These are phyloP conservation scores for Leccinum disarticulatum DNA, from an alignment of 768 basidiomycete genomes.

Conservation along the genomic window DNA sequence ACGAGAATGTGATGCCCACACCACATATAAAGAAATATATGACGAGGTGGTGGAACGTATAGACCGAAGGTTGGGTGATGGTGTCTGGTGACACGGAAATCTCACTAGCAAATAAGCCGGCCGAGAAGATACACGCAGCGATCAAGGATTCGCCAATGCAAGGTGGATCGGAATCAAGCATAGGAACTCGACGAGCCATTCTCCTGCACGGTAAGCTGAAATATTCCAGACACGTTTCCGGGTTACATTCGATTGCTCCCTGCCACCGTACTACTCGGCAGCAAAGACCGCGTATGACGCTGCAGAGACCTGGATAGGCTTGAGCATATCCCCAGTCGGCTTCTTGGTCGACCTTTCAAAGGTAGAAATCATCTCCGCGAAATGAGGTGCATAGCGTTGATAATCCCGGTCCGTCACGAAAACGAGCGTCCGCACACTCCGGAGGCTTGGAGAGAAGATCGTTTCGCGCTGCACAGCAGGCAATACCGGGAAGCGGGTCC, in stretches of 20 bases:
- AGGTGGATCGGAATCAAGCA: slow-evolving; percentile 67
- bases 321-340: slow-evolving; percentile 47
- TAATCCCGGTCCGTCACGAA: slow-evolving; percentile 45
- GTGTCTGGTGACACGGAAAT: slow-evolving; percentile 45
- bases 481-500: slow-evolving; percentile 60
- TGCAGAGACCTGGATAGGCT: slow-evolving; percentile 36
- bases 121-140: slow-evolving; percentile 55
- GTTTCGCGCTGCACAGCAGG: slow-evolving; percentile 51
- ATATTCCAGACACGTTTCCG: slow-evolving; percentile 23
- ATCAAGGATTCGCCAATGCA: slow-evolving; percentile 60
- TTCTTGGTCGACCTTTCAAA: slow-evolving; percentile 55
- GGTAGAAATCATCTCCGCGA: slow-evolving; percentile 40
- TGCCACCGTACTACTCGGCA: slow-evolving; percentile 8
- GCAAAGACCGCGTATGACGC: slow-evolving; percentile 31
- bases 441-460: slow-evolving; percentile 34
- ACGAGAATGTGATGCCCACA: slow-evolving; percentile 74
- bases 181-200: slow-evolving; percentile 61
- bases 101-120: slow-evolving; percentile 65
- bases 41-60: slow-evolving; percentile 53
- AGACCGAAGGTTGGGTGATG: slow-evolving; percentile 36
- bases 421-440: slow-evolving; percentile 36
- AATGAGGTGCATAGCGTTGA: slow-evolving; percentile 41
- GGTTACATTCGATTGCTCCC: background rate
- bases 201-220: slow-evolving; percentile 48
- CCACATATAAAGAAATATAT: slow-evolving; percentile 63